Percentiles rank a stretch among this genome's conserved stretches.
These are phyloP conservation scores for Phlebopus sp. DNA, from an alignment of 1,284 basidiomycete genomes.

Conservation along the genomic window DNA sequence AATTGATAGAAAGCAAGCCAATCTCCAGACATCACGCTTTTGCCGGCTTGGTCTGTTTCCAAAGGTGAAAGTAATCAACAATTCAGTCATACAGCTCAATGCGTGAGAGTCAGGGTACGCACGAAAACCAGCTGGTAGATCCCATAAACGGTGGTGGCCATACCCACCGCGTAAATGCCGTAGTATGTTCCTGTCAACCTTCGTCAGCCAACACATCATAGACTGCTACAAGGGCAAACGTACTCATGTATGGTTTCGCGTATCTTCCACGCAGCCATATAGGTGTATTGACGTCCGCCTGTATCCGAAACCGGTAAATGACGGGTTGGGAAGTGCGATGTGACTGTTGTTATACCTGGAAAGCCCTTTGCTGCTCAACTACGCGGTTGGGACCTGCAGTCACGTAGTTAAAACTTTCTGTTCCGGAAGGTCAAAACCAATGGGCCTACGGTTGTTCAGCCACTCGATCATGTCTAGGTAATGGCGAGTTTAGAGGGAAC, in stretches of 20 bases:
- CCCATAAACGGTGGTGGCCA: slow-evolving; percentile 50
- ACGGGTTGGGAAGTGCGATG: background rate
- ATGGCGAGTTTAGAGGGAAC: background rate
- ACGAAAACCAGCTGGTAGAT: slow-evolving; percentile 53
- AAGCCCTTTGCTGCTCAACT: slow-evolving; percentile 57
- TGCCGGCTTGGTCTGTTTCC: slow-evolving; percentile 24
- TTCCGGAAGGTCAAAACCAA: slow-evolving; percentile 2
- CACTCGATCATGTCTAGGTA: slow-evolving; percentile 40
- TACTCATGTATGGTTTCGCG: slow-evolving; percentile 49
- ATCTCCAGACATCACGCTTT: slow-evolving; percentile 18
- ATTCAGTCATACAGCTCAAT: background rate
- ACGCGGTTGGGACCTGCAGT: slow-evolving; percentile 51
- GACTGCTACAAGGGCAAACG: too few species aligned
- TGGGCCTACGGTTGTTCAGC: slow-evolving; percentile 47
- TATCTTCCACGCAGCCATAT: slow-evolving; percentile 47
- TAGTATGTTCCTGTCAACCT: slow-evolving; percentile 49
- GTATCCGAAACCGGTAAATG: slow-evolving; percentile 11
- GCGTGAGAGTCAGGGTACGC: slow-evolving; percentile 20
- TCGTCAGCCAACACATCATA: slow-evolving; percentile 1
- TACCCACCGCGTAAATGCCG: slow-evolving; percentile 50
- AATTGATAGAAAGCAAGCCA: slow-evolving; percentile 7
- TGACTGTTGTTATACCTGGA: slow-evolving; percentile 49
- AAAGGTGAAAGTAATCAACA: background rate
- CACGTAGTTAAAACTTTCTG: background rate
- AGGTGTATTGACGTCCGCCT: slow-evolving; percentile 40